A percentile compares a stretch with the other conserved stretches of the same genome.
phyloP scores from a whole-genome alignment of 2,329 filamentous ascomycete species.

The Fusarium goolgardi region DNA sequence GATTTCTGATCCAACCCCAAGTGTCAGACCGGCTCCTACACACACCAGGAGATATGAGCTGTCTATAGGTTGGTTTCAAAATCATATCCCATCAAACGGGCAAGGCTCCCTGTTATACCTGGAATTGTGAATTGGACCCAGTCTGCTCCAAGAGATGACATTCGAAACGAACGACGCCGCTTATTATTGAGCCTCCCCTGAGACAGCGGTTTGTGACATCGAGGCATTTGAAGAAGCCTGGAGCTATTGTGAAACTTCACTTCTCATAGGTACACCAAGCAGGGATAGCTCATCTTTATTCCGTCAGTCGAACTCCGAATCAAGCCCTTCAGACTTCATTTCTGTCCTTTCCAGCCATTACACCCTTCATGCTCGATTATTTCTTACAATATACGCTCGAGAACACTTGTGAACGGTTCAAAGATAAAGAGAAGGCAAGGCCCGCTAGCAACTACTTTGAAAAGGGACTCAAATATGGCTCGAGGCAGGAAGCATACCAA shows the following conservation, averaged over 20 bases:
- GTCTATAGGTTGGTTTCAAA: neutral
- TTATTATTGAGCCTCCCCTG: neutral
- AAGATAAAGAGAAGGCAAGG: neutral
- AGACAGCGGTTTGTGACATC: neutral
- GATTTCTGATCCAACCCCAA: neutral
- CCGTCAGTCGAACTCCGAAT: neutral
- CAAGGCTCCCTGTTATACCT: neutral
- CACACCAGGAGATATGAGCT: neutral
- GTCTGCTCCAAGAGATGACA: neutral
- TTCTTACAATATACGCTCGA: neutral
- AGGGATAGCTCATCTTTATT: neutral
- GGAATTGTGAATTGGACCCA: neutral
- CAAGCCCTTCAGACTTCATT: neutral
- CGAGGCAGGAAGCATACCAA: constrained; percentile 39
- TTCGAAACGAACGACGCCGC: neutral
- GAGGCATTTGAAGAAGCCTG: neutral
- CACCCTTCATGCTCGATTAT: neutral
- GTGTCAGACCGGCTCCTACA: neutral
- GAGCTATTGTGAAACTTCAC: neutral
- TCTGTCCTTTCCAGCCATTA: neutral
- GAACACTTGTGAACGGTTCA: constrained; percentile 1
- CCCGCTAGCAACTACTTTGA: constrained; percentile 4
- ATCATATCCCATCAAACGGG: neutral
- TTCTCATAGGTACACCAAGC: neutral
- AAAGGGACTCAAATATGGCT: constrained; percentile 26